Evolutionary conservation across 2,329 filamentous ascomycete species (phyloP), one percentile per base, ranked within the genome.

Genomic region (Cercospora canescens): DNA sequence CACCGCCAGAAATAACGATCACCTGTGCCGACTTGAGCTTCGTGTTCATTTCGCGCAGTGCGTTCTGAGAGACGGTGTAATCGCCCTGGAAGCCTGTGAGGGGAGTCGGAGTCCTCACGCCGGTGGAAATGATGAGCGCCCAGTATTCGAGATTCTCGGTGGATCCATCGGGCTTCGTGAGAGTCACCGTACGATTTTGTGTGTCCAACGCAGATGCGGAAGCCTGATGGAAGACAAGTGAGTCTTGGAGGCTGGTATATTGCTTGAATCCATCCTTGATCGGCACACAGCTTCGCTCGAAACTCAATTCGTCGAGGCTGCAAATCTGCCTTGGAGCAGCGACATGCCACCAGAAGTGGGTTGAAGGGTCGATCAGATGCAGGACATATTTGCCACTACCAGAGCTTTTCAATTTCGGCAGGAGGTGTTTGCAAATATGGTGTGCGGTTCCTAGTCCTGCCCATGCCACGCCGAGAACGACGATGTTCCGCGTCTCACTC

Each of bases 81-180:
- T 79, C 73, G 35, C 77, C 79, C 48, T 81, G 79, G 12, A 80
- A 74, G 26, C 83, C 83, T 60, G 84, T 77, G 3, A 80, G 75
- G 0, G 81, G 77, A 28, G 81, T 78, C 9, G 79, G 74, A 1
- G 85, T 84, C 12, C 73, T 80, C 41, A 82, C 82, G 7, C 86
- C 86, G 0, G 85, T 86, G 8, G 85, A 85, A 65, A 88, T 82
- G 57, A 88, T 78, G 2, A 88, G 78, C n/a, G 84, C 82, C 69
- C 87, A 81, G 73, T 85, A 88, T 2, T 77, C 63, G 11, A 87
- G 68, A 32, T 70, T 73, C 18, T 76, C 74, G 21, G 73, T 74
- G 18, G 76, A 79, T 21, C 57, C 67, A 16, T 69, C 63, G 16
- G 65, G 65, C n/a, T 71, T 73, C 6, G 74, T 77, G 69, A 85